Evolutionary conservation across 2,329 filamentous ascomycete species (phyloP).

Genomic region (Fusarium tupiense): DNA sequence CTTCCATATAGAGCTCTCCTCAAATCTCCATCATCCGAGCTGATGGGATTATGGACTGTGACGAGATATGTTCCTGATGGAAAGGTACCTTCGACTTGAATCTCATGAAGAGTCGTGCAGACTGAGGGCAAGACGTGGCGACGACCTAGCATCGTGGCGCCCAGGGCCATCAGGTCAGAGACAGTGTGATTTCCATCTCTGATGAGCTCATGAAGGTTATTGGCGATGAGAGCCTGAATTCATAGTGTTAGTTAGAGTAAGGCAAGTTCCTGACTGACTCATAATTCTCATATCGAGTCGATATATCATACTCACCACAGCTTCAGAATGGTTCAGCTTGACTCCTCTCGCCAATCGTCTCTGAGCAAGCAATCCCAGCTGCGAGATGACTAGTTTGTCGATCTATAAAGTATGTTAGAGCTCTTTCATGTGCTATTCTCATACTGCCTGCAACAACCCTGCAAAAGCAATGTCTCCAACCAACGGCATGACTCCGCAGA

Average conservation of each 20-base stretch:
- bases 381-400: conserved; percentile 94
- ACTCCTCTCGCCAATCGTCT: conserved; percentile 87
- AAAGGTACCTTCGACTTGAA: conserved; percentile 96
- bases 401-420: conserved; percentile 64
- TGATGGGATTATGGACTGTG: conserved; percentile 91
- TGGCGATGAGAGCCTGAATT: conserved; percentile 79
- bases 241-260: conserved; percentile 8
- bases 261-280: background rate
- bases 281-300: background rate
- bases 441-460: conserved; percentile 20
- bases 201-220: conserved; percentile 93
- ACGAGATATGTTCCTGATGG: conserved; percentile 91
- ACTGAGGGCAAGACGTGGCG: conserved; percentile 91
- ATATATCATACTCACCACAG: conserved; percentile 66
- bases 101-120: conserved; percentile 78
- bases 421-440: background rate
- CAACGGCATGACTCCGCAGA: conserved; percentile 17
- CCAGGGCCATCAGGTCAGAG: conserved; percentile 91
- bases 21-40: conserved; percentile 85
- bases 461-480: conserved; percentile 27
- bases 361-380: conserved; percentile 88
- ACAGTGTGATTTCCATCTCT: conserved; percentile 95
- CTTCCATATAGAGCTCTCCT: conserved; percentile 89
- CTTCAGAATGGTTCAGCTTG: conserved; percentile 89
- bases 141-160: conserved; percentile 90